Base-by-base conservation (phyloP, 23 red algal genomes). In the Rhodosorus marinus region DNA sequence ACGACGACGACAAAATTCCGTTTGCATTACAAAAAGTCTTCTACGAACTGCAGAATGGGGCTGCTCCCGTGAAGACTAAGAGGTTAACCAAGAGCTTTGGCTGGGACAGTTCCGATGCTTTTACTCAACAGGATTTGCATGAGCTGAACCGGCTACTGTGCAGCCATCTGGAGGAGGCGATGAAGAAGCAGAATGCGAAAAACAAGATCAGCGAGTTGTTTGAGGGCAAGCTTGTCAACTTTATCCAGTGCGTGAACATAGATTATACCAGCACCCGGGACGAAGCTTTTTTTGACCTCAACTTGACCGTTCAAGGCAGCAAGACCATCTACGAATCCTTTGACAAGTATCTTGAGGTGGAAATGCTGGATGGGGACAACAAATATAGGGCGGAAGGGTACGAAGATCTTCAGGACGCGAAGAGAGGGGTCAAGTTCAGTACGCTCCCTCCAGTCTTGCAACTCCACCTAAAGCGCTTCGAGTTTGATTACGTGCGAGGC, bases 291-390 rank as follows among this genome's bases (percentile, higher is more conserved):
- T 64, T 49, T 52, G 59, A 35, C 32, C 59, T 64, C 32, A 49
- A 31, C 32, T 21, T 64, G 29, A 40, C 47, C 49, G 59, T 64
- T 15, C 31, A 50, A 26, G 59, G 35, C 49, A 49, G 35, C 21
- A 29, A 31, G 20, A 31, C 42, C 22, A 40, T 64, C 4, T 40
- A 35, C 26, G 59, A 64, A 5, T 35, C 31, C 8, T 40, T 64
- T 33, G 59, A 64, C 24, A 35, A 35, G 21, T 64, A 64, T 25
- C 20, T 47, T 8, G 31, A 64, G 30, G 59, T 33, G 2, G 59
- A 64, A 22, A 25, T 64, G 8, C 42, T 64, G 59, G 59, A 64
- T 42, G 59, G 59, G 1, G 59, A 64, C 28, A 64, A 64, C 59
- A 64, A 64, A 40, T 64, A 64, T 40, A 33, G 31, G 23, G 31